A percentile compares a stretch with the other conserved stretches of the same genome.
phyloP scores from a whole-genome alignment of 2,329 filamentous ascomycete species.

The Dactylonectria macrodidyma region DNA sequence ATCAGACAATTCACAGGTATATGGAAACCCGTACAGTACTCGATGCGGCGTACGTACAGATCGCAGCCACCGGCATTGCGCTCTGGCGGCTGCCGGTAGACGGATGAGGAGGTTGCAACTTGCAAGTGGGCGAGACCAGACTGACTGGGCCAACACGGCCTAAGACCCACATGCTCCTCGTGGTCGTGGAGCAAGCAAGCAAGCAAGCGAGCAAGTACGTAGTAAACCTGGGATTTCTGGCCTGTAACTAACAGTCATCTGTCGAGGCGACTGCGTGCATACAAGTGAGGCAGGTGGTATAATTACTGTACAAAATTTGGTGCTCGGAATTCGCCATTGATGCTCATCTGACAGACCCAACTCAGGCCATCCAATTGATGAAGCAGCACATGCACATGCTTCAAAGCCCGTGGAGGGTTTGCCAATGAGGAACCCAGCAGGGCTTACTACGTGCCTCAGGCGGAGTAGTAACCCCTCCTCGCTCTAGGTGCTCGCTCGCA shows the following conservation, averaged over 20 bases:
- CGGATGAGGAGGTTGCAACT: background rate
- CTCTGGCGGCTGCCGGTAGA: slow-evolving; percentile 2
- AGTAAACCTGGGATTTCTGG: too few relatives aligned
- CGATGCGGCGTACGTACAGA: background rate
- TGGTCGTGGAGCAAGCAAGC: slow-evolving; percentile 20
- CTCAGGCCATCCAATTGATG: slow-evolving; percentile 24
- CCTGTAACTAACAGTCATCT: background rate
- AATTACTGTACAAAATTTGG: slow-evolving; percentile 12
- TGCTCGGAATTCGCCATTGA: slow-evolving; percentile 22
- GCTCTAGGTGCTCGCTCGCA: background rate
- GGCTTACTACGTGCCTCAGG: background rate
- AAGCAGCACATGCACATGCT: slow-evolving; percentile 12
- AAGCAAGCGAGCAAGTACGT: too few relatives aligned
- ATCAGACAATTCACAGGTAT: background rate
- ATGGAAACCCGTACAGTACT: background rate
- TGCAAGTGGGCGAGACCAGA: slow-evolving; percentile 12
- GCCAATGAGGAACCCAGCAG: background rate
- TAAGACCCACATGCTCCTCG: slow-evolving; percentile 26
- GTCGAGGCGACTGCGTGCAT: slow-evolving; percentile 5
- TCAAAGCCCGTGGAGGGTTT: background rate
- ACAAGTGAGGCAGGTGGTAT: too few relatives aligned
- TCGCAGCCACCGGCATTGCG: slow-evolving; percentile 12
- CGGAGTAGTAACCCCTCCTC: background rate
- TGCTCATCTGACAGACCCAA: slow-evolving; percentile 1
- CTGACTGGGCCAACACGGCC: background rate